Evolutionary conservation across 805 yeast species (phyloP), one percentile per base, ranked within the genome.

Genomic region (Candida fluviatilis): DNA sequence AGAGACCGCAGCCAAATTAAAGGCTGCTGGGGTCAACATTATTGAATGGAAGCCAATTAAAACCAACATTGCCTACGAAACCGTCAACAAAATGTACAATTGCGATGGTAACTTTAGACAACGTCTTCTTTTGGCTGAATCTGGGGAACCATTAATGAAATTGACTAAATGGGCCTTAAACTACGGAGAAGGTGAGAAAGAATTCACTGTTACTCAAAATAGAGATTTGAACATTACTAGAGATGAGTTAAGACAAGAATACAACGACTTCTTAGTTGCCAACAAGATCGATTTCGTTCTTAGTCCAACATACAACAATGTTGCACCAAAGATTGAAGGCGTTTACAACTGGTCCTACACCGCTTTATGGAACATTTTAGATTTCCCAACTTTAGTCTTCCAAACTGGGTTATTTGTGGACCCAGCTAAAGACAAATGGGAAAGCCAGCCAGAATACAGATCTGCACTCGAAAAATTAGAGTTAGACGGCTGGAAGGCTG

Each of bases 291-390:
- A 84, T 51, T 76, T 80, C 51, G 70, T 84, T 42, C 59, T 84
- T 32, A 73, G 83, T 36, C 90, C 91, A 43, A 73, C 80, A 5
- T 78, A 80, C 58, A 75, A 73, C 39, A 82, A 82, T 45, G 80
- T 79, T 36, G 87, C 93, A n/a, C 86, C 88, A 31, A 72, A 71
- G 38, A 76, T 83, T 16, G 76, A 73, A 34, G 68, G 72, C 36
- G 73, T 82, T 5, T 76, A 74, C 56, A 82, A 82, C 60, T 85
- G 93, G 90, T 84, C 90, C 3, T 85, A 85, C 66, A 83, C 91
- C 4, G 64, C 88, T 2, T 69, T 82, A 45, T 85, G 79, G 76
- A 84, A 84, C 61, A 54, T 84, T 41, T 58, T 83, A 45, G 95
- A 85, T 57, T 69, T 77, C 52, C 89, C 95, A 30, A 76, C 80